A percentile compares a stretch with the other conserved stretches of the same genome.
Evolutionary conservation across 345 rosid species (phyloP).

Genomic region (Melaleuca quinquenervia): DNA sequence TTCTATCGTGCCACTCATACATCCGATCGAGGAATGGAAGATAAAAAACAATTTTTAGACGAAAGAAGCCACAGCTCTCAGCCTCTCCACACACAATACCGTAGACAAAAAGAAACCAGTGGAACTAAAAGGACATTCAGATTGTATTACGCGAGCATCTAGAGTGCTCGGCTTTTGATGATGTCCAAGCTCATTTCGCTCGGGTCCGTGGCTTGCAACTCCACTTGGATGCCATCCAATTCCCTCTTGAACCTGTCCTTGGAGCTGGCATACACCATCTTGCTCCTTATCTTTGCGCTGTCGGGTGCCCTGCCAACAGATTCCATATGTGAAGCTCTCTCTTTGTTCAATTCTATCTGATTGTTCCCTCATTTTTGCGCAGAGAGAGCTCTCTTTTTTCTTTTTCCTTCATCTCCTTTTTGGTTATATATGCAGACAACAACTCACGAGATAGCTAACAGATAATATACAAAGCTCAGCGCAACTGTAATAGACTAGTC

Average conservation of each 20-base stretch:
- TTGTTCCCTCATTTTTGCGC: background rate
- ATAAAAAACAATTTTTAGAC: background rate
- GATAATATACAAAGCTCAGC: background rate
- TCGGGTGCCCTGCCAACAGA: constrained; percentile 64
- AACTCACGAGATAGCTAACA: background rate
- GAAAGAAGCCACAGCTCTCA: background rate
- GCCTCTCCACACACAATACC: background rate
- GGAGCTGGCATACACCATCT: constrained; percentile 96
- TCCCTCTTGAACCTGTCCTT: constrained; percentile 97
- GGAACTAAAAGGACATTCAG: background rate
- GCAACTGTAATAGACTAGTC: background rate
- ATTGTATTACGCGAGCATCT: constrained; percentile 1
- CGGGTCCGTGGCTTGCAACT: constrained; percentile 98
- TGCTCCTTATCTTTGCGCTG: constrained; percentile 62
- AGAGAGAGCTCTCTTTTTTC: background rate
- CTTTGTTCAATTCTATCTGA: background rate
- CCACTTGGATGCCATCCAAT: constrained; percentile 85
- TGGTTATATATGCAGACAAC: background rate
- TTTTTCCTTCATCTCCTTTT: no score
- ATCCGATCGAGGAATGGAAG: background rate
- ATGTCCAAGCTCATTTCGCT: constrained; percentile 96
- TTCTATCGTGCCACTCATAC: background rate
- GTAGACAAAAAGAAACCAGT: background rate
- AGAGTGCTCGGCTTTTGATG: constrained; percentile 68
- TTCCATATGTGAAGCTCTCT: background rate